Conservation (phyloP, 139 green algal species). For the Coelastrella sp. region DNA sequence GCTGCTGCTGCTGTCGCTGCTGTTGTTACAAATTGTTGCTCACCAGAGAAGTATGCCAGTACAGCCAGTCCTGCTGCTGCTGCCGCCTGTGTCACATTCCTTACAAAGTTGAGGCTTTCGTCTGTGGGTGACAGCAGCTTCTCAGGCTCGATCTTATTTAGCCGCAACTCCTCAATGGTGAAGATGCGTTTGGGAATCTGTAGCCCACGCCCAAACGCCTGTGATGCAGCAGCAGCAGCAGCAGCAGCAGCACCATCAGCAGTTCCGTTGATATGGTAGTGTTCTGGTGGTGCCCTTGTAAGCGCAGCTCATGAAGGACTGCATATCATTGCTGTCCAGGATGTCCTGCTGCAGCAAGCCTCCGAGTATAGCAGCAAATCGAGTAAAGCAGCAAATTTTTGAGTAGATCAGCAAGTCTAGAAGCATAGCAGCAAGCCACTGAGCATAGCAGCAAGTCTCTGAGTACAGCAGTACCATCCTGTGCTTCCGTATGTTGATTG, state of each 20-base stretch:
- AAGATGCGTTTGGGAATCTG: conserved; percentile 83
- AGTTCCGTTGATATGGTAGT: background rate
- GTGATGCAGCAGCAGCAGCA: background rate
- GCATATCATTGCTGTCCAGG: no score
- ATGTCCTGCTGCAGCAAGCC: no score
- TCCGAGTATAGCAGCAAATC: no score
- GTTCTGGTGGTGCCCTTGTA: background rate
- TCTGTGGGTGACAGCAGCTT: conserved; percentile 86
- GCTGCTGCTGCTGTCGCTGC: background rate
- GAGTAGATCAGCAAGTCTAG: no score
- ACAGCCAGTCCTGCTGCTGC: conserved; percentile 71
- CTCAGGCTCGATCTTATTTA: conserved; percentile 90
- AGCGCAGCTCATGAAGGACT: background rate
- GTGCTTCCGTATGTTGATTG: background rate
- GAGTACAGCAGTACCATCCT: background rate
- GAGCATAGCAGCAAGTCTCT: background rate
- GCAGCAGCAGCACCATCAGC: background rate
- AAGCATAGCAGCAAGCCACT: background rate
- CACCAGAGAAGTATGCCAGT: conserved; percentile 50
- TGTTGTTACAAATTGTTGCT: background rate
- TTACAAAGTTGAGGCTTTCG: conserved; percentile 75
- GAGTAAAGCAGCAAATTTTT: no score
- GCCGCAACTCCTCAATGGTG: conserved; percentile 86
- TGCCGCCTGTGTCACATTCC: conserved; percentile 60
- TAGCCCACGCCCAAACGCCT: conserved; percentile 42